Evolutionary conservation across 176 grass and related monocot species (phyloP), one percentile per base, ranked within the genome.

Genomic region (Cenchrus purpureus): DNA sequence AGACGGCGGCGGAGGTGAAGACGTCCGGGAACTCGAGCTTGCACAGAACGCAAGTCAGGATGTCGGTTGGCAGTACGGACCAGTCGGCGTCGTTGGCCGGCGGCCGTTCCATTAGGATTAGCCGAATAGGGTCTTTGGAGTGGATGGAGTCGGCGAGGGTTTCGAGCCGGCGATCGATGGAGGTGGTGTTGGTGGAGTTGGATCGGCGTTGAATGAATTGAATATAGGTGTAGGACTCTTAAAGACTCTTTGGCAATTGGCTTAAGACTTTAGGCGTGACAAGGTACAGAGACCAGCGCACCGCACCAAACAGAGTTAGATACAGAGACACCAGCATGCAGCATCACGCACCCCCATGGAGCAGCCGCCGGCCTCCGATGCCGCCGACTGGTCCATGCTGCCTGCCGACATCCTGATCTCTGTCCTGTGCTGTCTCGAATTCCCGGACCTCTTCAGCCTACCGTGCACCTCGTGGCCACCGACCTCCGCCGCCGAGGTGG

Each of bases 321-420:
- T 34, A 34, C 1, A 34, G 34, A 34, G 34, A 34, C 34, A 34
- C 34, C 34, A 34, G 34, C 34, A 34, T 25, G 25, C 25, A 25
- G 25, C 25, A 25, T 25, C 25, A 25, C 25, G 25, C 25, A 25
- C 25, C 37, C 37, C 37, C 37, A 14, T 13, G 51, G 51, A 14
- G 8, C 42, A 5, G 68, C 68, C 17, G 17, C 43, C 68, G 43
- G 54, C 54, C 34, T 34, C 34, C 53, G 5, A 45, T 22, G 54
- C 52, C n/a, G 20, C 37, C 4, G 80, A 82, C 68, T 82, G 80
- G 67, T 72, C 67, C n/a, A 48, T 5, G 8, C 40, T 82, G 12
- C 80, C 54, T 8, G 7, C 15, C 0, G 80, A 82, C 22, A 28
- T 82, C 40, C 68, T 82, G n/a, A 32, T 34, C n/a, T 12, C 54